phyloP scores from a whole-genome alignment of 805 yeast genomes.

The Alloascoidea hylecoeti region DNA sequence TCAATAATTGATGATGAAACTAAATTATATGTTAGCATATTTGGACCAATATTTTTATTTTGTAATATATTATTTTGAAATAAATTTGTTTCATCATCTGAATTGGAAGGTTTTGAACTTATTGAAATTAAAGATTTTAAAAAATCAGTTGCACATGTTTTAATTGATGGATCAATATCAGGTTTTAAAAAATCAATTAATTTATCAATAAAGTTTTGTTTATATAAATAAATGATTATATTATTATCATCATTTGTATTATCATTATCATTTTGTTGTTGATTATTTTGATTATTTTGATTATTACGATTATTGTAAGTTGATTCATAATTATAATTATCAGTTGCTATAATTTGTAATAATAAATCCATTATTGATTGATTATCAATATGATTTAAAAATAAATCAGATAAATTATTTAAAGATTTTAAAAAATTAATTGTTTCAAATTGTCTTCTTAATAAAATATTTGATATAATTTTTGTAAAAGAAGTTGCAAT shows the following conservation, averaged over 20 bases:
- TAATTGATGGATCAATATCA: slow-evolving; percentile 27
- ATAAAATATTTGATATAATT: not conserved
- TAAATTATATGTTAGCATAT: slow-evolving; percentile 39
- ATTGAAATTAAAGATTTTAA: slow-evolving; percentile 33
- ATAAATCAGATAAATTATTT: slow-evolving; percentile 30
- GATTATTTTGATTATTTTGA: no score
- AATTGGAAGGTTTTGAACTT: slow-evolving; percentile 21
- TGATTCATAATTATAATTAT: slow-evolving; percentile 22
- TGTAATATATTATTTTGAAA: no score
- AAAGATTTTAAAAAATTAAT: not conserved
- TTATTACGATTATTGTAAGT: no score
- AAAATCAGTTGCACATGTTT: slow-evolving; percentile 44
- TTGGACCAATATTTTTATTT: slow-evolving; percentile 53
- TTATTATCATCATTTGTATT: slow-evolving; percentile 14
- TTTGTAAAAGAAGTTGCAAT: not conserved
- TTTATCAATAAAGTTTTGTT: slow-evolving; percentile 18
- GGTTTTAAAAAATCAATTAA: slow-evolving; percentile 33
- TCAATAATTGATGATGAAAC: slow-evolving; percentile 33
- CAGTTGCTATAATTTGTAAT: slow-evolving; percentile 40
- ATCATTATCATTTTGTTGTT: not conserved
- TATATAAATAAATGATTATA: not conserved
- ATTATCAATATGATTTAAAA: slow-evolving; percentile 38
- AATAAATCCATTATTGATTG: slow-evolving; percentile 47
- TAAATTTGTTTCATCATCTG: slow-evolving; percentile 44
- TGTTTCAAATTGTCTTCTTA: not conserved